Percentiles rank a stretch among this genome's conserved stretches.
Conservation (phyloP, 208 protist species). For the Angomonas desouzai region DNA sequence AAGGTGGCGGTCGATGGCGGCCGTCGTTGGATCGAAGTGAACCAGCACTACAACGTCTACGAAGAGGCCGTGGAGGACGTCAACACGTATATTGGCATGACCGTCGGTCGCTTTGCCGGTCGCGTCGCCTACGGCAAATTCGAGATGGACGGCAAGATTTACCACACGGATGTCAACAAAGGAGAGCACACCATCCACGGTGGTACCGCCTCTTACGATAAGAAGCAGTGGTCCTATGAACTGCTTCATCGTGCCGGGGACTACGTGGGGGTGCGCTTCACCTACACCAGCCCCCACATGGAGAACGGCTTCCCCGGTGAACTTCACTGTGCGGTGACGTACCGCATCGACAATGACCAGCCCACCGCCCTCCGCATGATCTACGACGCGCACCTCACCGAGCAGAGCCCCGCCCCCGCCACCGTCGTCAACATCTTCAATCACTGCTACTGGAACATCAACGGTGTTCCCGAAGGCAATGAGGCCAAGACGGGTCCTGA, state of each 20-base stretch:
- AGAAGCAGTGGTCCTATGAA: slow-evolving; percentile 50
- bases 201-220: slow-evolving; percentile 49
- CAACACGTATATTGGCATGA: slow-evolving; percentile 49
- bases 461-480: slow-evolving; percentile 28
- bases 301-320: slow-evolving; percentile 40
- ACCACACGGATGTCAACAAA: slow-evolving; percentile 22
- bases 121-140: slow-evolving; percentile 49
- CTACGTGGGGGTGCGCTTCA: slow-evolving; percentile 20
- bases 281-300: slow-evolving; percentile 26
- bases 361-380: slow-evolving; percentile 28
- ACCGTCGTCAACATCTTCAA: slow-evolving; percentile 57
- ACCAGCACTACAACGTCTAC: slow-evolving; percentile 43
- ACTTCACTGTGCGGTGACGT: slow-evolving; percentile 26
- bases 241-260: slow-evolving; percentile 11
- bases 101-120: slow-evolving; percentile 59
- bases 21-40: slow-evolving; percentile 53
- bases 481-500: slow-evolving; percentile 9
- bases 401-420: slow-evolving; percentile 26
- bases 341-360: slow-evolving; percentile 21
- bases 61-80: slow-evolving; percentile 37
- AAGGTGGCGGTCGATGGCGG: slow-evolving; percentile 18
- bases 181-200: slow-evolving; percentile 47
- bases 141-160: slow-evolving; percentile 33
- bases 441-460: slow-evolving; percentile 64
- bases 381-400: slow-evolving; percentile 28